phyloP scores from a whole-genome alignment of 148 eudicot species.

The Diospyros kaki region DNA sequence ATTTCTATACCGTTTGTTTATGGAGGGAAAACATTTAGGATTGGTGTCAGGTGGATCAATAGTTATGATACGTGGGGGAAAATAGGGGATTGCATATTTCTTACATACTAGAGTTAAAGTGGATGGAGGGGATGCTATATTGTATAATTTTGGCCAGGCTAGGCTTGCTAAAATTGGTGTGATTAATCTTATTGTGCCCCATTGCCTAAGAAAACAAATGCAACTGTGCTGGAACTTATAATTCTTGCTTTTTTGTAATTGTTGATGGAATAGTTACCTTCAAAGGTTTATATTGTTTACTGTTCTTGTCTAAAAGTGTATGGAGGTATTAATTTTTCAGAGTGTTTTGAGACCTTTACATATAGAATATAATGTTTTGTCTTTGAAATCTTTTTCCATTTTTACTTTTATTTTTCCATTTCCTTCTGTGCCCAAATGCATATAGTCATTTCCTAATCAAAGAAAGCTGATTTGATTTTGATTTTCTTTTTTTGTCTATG shows the following conservation, averaged over 20 bases:
- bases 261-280: too few species aligned
- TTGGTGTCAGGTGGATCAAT: neutral
- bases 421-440: neutral
- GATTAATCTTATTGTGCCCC: neutral
- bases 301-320: neutral
- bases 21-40: too few species aligned
- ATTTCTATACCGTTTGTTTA: neutral
- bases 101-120: neutral
- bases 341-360: too few species aligned
- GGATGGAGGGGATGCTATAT: neutral
- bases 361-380: too few species aligned
- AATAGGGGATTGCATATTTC: neutral
- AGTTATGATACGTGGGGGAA: neutral
- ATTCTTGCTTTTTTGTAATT: neutral
- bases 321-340: neutral
- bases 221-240: neutral
- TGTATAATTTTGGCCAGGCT: neutral
- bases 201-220: neutral
- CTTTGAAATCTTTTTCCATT: neutral
- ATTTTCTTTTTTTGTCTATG: constrained; percentile 16
- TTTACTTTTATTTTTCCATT: neutral
- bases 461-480: constrained; percentile 1
- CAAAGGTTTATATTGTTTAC: neutral
- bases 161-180: neutral
- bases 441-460: neutral